Evolutionary conservation across 176 grass and related monocot species (phyloP), one percentile per base, ranked within the genome.

Genomic region (Dendrocalamus sinicus): DNA sequence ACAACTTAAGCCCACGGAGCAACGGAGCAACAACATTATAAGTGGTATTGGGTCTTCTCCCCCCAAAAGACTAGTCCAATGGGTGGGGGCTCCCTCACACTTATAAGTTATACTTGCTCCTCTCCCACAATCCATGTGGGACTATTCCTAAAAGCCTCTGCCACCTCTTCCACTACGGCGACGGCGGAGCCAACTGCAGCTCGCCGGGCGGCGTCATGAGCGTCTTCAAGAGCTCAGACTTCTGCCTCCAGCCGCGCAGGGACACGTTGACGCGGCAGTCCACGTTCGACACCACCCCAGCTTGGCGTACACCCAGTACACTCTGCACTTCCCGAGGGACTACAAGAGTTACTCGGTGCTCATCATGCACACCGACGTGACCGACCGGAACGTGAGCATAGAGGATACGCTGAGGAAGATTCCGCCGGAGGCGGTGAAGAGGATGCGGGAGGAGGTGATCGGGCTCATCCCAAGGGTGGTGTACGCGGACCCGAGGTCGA

Each of bases 231-330:
- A 83, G 76, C 65, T 91, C 89, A 0, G 14, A 17, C 28, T 94
- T 94, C 79, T 94, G 92, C 73, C 73, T 91, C 30, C 81, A 94
- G 72, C 92, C 92, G 45, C 88, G 89, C 47, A 91, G 93, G 4
- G 93, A 92, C 75, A 52, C 86, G 47, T 68, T 67, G 26, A 94
- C 92, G 32, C 90, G 92, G 45, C 77, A 72, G 63, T 94, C 92
- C 2, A 59, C 84, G 50, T 94, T 94, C 54, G 92, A 94, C 80
- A 58, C 92, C 16, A 87, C 80, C 92, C 90, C 1, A 69, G 80
- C 26, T 89, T 92, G 69, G 94, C 92, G 82, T 97, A 92, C 72
- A 35, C 24, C 14, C 92, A 94, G 83, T 94, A 94, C 77, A 80
- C 53, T 45, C 77, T 77, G 84, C 87, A 91, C 88, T 41, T 91